phyloP scores from a whole-genome alignment of 2,329 filamentous ascomycete species.

The Pseudogymnoascus sp. region DNA sequence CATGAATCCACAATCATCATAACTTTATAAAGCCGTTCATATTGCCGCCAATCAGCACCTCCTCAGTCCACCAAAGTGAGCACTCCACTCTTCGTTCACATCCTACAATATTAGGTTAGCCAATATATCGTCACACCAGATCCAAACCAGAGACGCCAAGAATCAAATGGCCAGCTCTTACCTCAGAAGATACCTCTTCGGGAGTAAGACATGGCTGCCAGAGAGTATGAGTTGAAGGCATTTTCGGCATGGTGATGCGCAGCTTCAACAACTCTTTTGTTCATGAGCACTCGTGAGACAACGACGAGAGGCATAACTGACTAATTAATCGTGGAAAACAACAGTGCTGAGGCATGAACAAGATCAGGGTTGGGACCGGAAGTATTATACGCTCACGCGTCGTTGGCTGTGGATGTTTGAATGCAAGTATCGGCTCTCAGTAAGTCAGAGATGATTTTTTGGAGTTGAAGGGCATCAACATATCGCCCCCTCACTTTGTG shows the following conservation, averaged over 20 bases:
- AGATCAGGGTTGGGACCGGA: not conserved
- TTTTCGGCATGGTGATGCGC: not conserved
- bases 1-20: not conserved
- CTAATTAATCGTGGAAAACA: not conserved
- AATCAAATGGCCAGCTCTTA: not conserved
- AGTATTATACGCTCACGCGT: not conserved
- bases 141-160: not conserved
- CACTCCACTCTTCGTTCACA: not conserved
- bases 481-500: not conserved
- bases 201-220: not conserved
- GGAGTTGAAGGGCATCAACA: not conserved
- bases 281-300: not conserved
- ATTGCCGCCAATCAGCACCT: slow-evolving; percentile 4
- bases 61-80: not conserved
- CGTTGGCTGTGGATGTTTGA: not conserved
- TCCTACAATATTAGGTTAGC: not conserved
- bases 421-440: not conserved
- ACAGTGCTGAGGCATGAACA: not conserved
- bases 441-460: not conserved
- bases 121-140: not conserved
- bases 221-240: not conserved
- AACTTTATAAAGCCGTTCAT: not conserved
- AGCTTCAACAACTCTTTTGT: not conserved
- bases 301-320: not conserved
- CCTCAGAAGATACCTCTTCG: not conserved